Evolutionary conservation across 495 filamentous ascomycete genomes (phyloP).

Genomic region (Neurospora tetrasperma): DNA sequence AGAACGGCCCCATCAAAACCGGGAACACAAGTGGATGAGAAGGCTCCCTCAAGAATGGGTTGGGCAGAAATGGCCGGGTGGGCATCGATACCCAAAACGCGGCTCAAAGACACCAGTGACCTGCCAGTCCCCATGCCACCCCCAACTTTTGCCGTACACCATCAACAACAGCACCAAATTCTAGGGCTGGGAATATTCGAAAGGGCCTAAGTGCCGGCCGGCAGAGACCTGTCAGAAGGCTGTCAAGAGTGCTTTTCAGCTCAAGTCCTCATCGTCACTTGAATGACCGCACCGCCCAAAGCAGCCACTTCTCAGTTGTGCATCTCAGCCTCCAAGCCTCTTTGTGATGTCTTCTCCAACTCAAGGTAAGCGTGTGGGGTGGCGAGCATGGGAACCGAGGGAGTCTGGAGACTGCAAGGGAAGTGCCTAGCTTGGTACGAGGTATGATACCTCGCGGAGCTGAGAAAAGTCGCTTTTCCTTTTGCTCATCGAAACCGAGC

Average conservation of each 20-base stretch:
- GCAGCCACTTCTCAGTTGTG: background rate
- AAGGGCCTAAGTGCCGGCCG: background rate
- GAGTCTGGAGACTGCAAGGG: background rate
- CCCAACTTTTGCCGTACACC: constrained; percentile 18
- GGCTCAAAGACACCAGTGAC: constrained; percentile 19
- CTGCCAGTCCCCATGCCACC: constrained; percentile 6
- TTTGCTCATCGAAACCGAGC: background rate
- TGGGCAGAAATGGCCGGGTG: constrained; percentile 28
- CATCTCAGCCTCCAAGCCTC: background rate
- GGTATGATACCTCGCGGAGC: background rate
- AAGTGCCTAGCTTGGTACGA: background rate
- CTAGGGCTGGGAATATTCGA: constrained; percentile 8
- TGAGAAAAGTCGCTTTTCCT: background rate
- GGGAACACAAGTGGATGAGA: constrained; percentile 19
- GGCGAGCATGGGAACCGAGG: background rate
- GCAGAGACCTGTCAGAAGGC: background rate
- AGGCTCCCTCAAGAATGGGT: constrained; percentile 23
- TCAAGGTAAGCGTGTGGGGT: background rate
- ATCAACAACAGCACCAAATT: constrained; percentile 15
- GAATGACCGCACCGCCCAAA: background rate
- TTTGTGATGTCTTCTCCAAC: background rate
- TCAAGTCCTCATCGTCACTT: background rate
- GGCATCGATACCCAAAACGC: constrained; percentile 26
- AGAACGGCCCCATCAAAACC: background rate
- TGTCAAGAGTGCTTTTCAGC: background rate